A percentile compares a stretch with the other conserved stretches of the same genome.
Conservation (phyloP, 192 early-diverging fungal species). For the Thamnidium elegans region DNA sequence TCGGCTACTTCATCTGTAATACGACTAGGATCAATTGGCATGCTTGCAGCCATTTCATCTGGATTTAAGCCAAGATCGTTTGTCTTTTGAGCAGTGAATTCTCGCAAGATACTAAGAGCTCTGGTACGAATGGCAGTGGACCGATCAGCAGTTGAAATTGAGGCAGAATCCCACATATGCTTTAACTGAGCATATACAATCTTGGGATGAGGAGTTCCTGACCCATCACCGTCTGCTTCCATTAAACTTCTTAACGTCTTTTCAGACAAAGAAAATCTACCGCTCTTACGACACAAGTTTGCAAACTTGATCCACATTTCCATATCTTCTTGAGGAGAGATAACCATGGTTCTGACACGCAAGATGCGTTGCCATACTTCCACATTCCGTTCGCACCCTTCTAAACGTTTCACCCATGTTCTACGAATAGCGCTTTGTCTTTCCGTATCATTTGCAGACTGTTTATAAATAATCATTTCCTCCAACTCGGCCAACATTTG, state of each 20-base stretch:
- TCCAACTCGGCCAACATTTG: conserved; percentile 98
- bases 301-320: conserved; percentile 97
- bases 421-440: conserved; percentile 68
- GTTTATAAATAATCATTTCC: conserved; percentile 92
- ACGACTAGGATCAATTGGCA: conserved; percentile 45
- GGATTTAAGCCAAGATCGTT: conserved; percentile 62
- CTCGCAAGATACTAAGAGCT: conserved; percentile 72
- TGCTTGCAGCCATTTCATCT: conserved; percentile 48
- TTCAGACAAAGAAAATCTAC: conserved; percentile 73
- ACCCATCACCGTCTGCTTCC: conserved; percentile 47
- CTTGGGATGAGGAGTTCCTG: conserved; percentile 54
- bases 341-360: conserved; percentile 82
- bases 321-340: conserved; percentile 88
- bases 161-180: conserved; percentile 72
- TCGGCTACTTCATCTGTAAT: conserved; percentile 46
- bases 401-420: conserved; percentile 87
- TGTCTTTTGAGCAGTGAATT: conserved; percentile 75
- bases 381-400: conserved; percentile 88
- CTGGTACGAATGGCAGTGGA: conserved; percentile 50
- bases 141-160: conserved; percentile 11
- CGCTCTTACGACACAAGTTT: conserved; percentile 89
- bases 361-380: conserved; percentile 94
- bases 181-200: conserved; percentile 93
- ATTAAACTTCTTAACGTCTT: conserved; percentile 76
- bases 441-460: conserved; percentile 75